Evolutionary conservation across 1,139 yeast species (phyloP), one percentile per base, ranked within the genome.

Genomic region (Candida neerlandica): DNA sequence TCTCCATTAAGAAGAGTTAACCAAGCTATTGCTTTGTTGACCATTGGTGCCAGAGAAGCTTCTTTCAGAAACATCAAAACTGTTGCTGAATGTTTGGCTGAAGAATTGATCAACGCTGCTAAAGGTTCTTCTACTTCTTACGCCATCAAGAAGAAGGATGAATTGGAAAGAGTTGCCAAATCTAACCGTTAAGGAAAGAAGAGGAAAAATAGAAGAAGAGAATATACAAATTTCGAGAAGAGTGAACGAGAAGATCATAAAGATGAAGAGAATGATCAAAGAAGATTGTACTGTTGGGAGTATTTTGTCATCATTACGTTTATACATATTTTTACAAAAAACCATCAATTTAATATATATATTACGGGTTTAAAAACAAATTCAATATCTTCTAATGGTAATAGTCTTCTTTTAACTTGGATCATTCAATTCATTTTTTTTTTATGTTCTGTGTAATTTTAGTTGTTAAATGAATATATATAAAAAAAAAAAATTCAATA

Each of bases 91-190:
- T 94, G 99, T 82, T 89, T 95, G 77, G 98, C 99, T 76, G 99
- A 95, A 85, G 99, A 95, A 85, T 89, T 95, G 80, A 95, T 95
- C 79, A 95, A 95, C 86, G 99, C 99, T 70, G 99, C 96, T 73
- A 95, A 95, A 89, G 99, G 99, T 81, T 94, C 99, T 71, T 92
- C 99, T 69, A 95, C 97, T 80, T 95, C 99, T 75, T 95, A 92
- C 78, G 99, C 99, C 71, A 95, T 95, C 84, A 95, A 95, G 95
- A 95, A 95, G 98, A 95, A 95, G 96, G 99, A 95, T 80, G 99
- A 94, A 86, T 89, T 94, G 80, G 99, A 95, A 86, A 96, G 99
- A 89, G 99, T 94, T 80, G 99, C 99, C 78, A 94, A 94, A 84
- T 91, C 98, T 78, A 94, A 94, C 96, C 98, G 99, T 90, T 94